A percentile compares a stretch with the other conserved stretches of the same genome.
These are phyloP conservation scores for Cubamyces sp. DNA, from an alignment of 768 basidiomycete species.

Conservation along the genomic window DNA sequence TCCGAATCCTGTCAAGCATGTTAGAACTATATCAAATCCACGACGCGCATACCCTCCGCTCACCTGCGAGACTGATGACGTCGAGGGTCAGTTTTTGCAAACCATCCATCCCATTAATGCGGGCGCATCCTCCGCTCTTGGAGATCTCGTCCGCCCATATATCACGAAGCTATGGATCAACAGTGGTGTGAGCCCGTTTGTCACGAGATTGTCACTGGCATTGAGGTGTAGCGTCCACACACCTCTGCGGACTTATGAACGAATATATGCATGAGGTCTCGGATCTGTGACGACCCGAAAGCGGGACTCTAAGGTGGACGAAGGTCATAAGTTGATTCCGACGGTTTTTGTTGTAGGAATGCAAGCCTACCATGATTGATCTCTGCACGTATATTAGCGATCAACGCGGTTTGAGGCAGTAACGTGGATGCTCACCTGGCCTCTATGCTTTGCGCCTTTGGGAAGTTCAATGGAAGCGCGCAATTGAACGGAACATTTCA, in stretches of 20 bases:
- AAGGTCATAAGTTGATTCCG: not conserved
- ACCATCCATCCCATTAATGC: not conserved
- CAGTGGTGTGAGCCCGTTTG: too few relatives aligned
- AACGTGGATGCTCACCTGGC: not conserved
- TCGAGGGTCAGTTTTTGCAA: constrained; percentile 7
- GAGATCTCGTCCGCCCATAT: not conserved
- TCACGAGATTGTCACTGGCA: too few relatives aligned
- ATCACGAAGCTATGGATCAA: not conserved
- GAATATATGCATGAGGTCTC: constrained; percentile 27
- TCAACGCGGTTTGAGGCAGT: not conserved
- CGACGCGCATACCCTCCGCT: too few relatives aligned
- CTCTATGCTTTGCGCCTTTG: not conserved
- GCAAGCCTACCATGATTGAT: not conserved
- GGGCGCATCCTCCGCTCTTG: not conserved
- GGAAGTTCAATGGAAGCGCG: not conserved
- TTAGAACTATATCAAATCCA: too few relatives aligned
- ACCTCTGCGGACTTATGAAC: constrained; percentile 32
- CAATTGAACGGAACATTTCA: not conserved
- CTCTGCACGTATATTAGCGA: not conserved
- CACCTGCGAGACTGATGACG: constrained; percentile 7
- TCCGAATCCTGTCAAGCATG: constrained; percentile 34
- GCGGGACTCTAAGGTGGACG: constrained; percentile 30
- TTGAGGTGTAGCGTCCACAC: not conserved
- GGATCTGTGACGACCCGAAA: constrained; percentile 34
- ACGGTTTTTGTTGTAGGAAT: too few relatives aligned